Conservation (phyloP, 257 asterid species). For the Plantago elongata region DNA sequence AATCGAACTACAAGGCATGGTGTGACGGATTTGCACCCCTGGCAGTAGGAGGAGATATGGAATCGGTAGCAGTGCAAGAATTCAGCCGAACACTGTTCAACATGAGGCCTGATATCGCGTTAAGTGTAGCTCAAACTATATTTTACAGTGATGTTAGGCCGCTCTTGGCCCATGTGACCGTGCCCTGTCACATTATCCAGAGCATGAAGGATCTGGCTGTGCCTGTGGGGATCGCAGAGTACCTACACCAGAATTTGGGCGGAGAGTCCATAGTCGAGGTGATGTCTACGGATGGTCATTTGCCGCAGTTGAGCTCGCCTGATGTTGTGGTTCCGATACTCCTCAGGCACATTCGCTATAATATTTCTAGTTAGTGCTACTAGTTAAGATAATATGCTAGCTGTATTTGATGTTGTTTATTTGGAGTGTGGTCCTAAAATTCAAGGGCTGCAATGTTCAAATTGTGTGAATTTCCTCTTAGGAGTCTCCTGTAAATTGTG, state of each 20-base stretch:
- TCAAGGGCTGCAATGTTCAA: background rate
- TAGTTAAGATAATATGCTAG: background rate
- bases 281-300: conserved; percentile 61
- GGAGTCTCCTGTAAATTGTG: background rate
- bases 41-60: conserved; percentile 72
- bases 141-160: conserved; percentile 46
- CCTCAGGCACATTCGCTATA: conserved; percentile 46
- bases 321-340: conserved; percentile 51
- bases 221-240: conserved; percentile 66
- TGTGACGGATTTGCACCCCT: conserved; percentile 64
- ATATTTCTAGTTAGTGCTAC: conserved; percentile 24
- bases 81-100: conserved; percentile 69
- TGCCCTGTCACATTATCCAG: conserved; percentile 75
- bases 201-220: conserved; percentile 70
- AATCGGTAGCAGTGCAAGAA: conserved; percentile 65
- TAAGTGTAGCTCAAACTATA: conserved; percentile 50
- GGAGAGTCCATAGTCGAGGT: conserved; percentile 66
- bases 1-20: conserved; percentile 68
- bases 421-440: background rate
- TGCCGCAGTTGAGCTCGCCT: conserved; percentile 75
- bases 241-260: conserved; percentile 59
- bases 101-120: conserved; percentile 74
- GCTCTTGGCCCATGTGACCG: conserved; percentile 40
- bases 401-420: background rate
- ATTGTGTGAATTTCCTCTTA: background rate